These are phyloP conservation scores for Oemleria cerasiformis DNA, from an alignment of 306 rosid species.

Conservation along the genomic window DNA sequence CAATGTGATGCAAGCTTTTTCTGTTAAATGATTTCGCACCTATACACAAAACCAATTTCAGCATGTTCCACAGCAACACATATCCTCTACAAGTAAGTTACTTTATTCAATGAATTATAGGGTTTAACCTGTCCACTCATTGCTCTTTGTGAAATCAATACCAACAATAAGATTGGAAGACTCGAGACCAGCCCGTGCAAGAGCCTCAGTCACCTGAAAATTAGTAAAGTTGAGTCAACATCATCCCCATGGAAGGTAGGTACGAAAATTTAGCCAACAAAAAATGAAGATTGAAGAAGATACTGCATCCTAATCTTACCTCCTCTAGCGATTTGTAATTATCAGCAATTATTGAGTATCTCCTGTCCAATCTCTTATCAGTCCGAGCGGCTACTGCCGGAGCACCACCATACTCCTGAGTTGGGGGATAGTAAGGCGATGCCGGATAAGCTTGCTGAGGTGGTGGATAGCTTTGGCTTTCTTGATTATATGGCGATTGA, in stretches of 20 bases:
- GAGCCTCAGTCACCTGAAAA: conserved; percentile 87
- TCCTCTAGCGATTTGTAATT: conserved; percentile 63
- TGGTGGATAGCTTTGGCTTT: conserved; percentile 38
- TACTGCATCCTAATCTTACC: conserved; percentile 34
- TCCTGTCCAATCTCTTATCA: conserved; percentile 51
- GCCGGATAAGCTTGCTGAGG: conserved; percentile 41
- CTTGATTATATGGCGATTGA: conserved; percentile 40
- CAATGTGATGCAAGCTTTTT: conserved; percentile 80
- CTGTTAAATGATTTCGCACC: conserved; percentile 64
- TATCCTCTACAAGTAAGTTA: not conserved
- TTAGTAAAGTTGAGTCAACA: not conserved
- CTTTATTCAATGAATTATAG: conserved; percentile 2
- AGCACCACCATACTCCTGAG: conserved; percentile 11
- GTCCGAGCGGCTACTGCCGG: conserved; percentile 10
- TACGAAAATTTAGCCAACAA: not conserved
- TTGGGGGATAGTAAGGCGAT: conserved; percentile 11
- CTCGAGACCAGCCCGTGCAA: conserved; percentile 91
- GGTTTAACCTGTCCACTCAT: conserved; percentile 91
- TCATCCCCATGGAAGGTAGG: not conserved
- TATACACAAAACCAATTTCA: conserved; percentile 40
- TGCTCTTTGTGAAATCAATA: conserved; percentile 93
- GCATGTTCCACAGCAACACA: conserved; percentile 32
- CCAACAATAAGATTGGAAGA: conserved; percentile 95
- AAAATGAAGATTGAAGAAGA: not conserved
- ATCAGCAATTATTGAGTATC: conserved; percentile 81